Conservation (phyloP, 2,329 filamentous ascomycete genomes). For the Ophiognomonia clavigignenti-juglandacearum region DNA sequence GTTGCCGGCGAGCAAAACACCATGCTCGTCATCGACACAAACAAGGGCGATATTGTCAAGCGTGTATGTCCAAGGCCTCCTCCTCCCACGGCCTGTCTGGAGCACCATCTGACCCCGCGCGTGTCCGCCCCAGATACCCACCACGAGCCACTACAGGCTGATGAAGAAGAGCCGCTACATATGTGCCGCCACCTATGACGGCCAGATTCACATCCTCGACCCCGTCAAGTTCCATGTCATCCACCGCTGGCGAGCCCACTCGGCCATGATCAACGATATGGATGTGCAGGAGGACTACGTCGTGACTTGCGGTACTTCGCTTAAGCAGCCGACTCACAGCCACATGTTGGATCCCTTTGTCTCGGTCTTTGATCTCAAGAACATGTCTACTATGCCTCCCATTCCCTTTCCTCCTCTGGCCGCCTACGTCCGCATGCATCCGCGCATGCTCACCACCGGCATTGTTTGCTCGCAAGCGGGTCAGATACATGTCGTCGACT, state of each 20-base stretch:
- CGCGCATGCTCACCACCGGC: slow-evolving; percentile 88
- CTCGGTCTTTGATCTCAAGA: slow-evolving; percentile 94
- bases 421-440: slow-evolving; percentile 94
- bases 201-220: slow-evolving; percentile 82
- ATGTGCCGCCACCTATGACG: slow-evolving; percentile 81
- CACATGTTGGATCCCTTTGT: slow-evolving; percentile 89
- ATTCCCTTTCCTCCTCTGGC: slow-evolving; percentile 91
- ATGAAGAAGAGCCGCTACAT: slow-evolving; percentile 92
- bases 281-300: slow-evolving; percentile 93
- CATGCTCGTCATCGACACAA: slow-evolving; percentile 73
- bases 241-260: slow-evolving; percentile 88
- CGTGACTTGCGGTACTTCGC: slow-evolving; percentile 89
- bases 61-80: slow-evolving; percentile 38
- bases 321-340: slow-evolving; percentile 66
- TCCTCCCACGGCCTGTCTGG: too few species aligned
- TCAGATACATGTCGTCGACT: slow-evolving; percentile 91
- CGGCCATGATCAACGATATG: slow-evolving; percentile 89
- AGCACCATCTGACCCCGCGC: too few species aligned
- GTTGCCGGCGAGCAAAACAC: slow-evolving; percentile 80
- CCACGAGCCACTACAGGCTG: slow-evolving; percentile 75
- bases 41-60: slow-evolving; percentile 68
- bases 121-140: slow-evolving; percentile 57
- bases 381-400: slow-evolving; percentile 78
- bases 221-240: slow-evolving; percentile 70
- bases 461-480: slow-evolving; percentile 90